Evolutionary conservation across 768 basidiomycete species (phyloP).

Genomic region (Leccinum pellstonianum): DNA sequence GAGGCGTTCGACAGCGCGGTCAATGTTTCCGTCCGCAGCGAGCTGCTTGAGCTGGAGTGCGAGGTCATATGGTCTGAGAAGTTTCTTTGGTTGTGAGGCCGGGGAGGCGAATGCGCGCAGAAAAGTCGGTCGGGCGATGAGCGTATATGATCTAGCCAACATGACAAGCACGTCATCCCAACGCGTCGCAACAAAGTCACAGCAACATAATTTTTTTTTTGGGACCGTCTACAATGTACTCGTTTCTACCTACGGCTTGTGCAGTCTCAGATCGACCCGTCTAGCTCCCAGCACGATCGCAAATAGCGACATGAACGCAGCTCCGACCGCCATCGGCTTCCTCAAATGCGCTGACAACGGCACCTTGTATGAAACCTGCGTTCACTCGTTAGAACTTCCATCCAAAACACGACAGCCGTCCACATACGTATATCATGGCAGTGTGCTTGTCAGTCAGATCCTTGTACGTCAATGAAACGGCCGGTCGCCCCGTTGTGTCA

Average conservation of each 20-base stretch:
- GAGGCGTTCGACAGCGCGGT: slow-evolving; percentile 64
- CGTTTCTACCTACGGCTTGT: slow-evolving; percentile 32
- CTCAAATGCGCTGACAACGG: slow-evolving; percentile 77
- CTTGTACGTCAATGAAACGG: slow-evolving; percentile 68
- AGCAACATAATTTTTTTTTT: background rate
- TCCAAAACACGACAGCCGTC: slow-evolving; percentile 1
- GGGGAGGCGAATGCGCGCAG: slow-evolving; percentile 4
- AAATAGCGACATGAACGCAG: slow-evolving; percentile 70
- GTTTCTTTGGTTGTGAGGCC: slow-evolving; percentile 13
- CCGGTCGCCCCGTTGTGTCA: slow-evolving; percentile 86
- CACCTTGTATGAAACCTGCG: slow-evolving; percentile 85
- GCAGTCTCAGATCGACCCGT: slow-evolving; percentile 53
- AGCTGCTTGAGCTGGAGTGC: slow-evolving; percentile 57
- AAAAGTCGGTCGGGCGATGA: background rate
- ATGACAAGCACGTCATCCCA: slow-evolving; percentile 15
- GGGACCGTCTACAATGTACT: background rate
- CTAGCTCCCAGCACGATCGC: slow-evolving; percentile 43
- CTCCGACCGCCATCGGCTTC: slow-evolving; percentile 79
- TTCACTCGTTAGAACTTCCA: slow-evolving; percentile 10
- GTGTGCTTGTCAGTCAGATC: slow-evolving; percentile 78
- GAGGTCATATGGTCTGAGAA: slow-evolving; percentile 64
- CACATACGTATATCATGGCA: slow-evolving; percentile 77
- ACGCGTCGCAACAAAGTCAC: background rate
- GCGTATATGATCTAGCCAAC: slow-evolving; percentile 11
- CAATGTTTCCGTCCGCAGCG: slow-evolving; percentile 52